Percentiles rank a stretch among this genome's conserved stretches.
phyloP scores from a whole-genome alignment of 208 protist genomes.

The Plasmodiophora brassicae region DNA sequence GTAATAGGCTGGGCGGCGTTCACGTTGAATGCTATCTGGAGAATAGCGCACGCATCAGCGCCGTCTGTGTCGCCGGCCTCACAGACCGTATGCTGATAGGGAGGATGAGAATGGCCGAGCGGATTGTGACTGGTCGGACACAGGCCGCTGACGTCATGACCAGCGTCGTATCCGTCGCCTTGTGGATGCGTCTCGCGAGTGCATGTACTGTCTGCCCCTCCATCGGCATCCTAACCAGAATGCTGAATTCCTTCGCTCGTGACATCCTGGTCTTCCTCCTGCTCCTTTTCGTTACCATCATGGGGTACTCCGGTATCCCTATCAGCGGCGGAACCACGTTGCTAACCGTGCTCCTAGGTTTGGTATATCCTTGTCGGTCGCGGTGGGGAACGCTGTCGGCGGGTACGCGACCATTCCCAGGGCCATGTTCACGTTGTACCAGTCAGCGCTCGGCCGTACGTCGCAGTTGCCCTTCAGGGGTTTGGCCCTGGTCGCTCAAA shows the following conservation, averaged over 20 bases:
- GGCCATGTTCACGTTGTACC: neutral
- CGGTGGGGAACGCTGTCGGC: neutral
- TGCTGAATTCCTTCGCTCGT: neutral
- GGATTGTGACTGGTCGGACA: too few relatives aligned
- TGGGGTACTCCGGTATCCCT: too few relatives aligned
- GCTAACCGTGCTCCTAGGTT: too few relatives aligned
- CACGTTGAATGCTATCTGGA: too few relatives aligned
- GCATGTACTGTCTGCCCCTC: neutral
- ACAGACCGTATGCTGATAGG: too few relatives aligned
- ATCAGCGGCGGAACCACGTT: too few relatives aligned
- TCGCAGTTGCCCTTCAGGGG: too few relatives aligned
- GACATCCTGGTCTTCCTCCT: constrained; percentile 3
- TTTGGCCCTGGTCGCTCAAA: too few relatives aligned
- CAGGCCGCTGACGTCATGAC: neutral
- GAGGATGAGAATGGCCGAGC: too few relatives aligned
- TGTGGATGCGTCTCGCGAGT: neutral
- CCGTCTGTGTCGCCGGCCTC: too few relatives aligned
- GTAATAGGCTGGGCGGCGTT: too few relatives aligned
- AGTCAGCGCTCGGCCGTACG: neutral
- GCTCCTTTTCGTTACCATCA: neutral
- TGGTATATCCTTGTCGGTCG: neutral
- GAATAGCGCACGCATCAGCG: too few relatives aligned
- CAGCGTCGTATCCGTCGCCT: neutral
- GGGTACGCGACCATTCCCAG: neutral
- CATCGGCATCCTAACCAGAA: neutral